Percentiles rank a stretch among this genome's conserved stretches.
Evolutionary conservation across 208 protist genomes (phyloP).

Genomic region (Leishmania aethiopica): DNA sequence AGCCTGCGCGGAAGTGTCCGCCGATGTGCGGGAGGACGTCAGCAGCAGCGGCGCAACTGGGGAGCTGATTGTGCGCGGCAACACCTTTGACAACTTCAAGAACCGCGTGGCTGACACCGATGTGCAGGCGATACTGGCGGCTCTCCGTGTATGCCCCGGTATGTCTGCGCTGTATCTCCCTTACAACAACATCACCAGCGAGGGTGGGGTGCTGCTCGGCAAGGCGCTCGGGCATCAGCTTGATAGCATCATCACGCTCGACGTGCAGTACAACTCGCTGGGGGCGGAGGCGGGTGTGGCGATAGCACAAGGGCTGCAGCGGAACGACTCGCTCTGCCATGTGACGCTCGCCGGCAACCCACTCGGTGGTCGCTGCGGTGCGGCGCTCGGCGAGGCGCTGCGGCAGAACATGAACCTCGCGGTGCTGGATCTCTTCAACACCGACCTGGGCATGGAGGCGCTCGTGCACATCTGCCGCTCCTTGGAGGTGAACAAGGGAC

Average conservation of each 20-base stretch:
- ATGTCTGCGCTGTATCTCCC: slow-evolving; percentile 53
- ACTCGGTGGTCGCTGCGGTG: slow-evolving; percentile 44
- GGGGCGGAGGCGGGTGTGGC: slow-evolving; percentile 43
- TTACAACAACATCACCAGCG: slow-evolving; percentile 68
- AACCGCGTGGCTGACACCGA: slow-evolving; percentile 65
- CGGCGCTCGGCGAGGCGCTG: slow-evolving; percentile 44
- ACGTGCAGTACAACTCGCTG: slow-evolving; percentile 70
- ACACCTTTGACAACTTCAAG: slow-evolving; percentile 64
- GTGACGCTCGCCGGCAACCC: slow-evolving; percentile 62
- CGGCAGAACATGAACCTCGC: slow-evolving; percentile 33
- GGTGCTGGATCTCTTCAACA: slow-evolving; percentile 59
- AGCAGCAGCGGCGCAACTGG: slow-evolving; percentile 23
- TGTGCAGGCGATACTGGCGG: slow-evolving; percentile 46
- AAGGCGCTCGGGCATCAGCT: slow-evolving; percentile 40
- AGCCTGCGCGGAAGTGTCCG: slow-evolving; percentile 39
- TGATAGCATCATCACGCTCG: slow-evolving; percentile 44
- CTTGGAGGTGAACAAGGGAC: slow-evolving; percentile 43
- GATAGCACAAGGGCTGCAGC: slow-evolving; percentile 35
- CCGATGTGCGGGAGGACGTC: slow-evolving; percentile 50
- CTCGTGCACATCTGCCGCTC: slow-evolving; percentile 51
- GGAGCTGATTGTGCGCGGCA: slow-evolving; percentile 47
- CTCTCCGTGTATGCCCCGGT: slow-evolving; percentile 16
- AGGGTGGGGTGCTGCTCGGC: slow-evolving; percentile 46
- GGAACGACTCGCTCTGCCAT: slow-evolving; percentile 30
- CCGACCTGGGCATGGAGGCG: slow-evolving; percentile 57